A percentile compares a stretch with the other conserved stretches of the same genome.
Evolutionary conservation across 495 filamentous ascomycete genomes (phyloP).

Genomic region (Aspergillus coremiiformis): DNA sequence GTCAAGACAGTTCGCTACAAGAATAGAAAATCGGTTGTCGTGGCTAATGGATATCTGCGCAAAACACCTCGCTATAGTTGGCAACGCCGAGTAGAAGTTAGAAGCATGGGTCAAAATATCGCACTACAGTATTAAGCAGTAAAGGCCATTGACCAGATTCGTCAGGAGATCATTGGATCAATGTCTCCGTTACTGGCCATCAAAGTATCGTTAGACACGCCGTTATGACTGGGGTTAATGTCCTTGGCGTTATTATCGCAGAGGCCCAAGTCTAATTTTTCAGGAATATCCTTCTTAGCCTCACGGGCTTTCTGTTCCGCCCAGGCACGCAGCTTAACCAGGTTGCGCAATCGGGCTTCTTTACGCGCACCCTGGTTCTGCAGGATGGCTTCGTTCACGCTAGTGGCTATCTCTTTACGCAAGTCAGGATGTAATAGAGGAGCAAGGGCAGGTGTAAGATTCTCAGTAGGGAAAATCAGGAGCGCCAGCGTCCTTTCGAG

Average conservation of each 20-base stretch:
- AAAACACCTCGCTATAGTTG: not conserved
- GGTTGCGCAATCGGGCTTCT: slow-evolving; percentile 70
- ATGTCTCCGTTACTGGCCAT: slow-evolving; percentile 44
- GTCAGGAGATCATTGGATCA: slow-evolving; percentile 54
- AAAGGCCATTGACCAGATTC: not conserved
- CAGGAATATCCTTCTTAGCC: slow-evolving; percentile 66
- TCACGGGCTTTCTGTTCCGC: slow-evolving; percentile 70
- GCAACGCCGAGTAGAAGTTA: not conserved
- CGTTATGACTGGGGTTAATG: slow-evolving; percentile 16
- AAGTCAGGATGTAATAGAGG: slow-evolving; percentile 71
- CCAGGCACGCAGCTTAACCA: slow-evolving; percentile 79
- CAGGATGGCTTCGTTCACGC: slow-evolving; percentile 84
- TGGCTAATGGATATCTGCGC: not conserved
- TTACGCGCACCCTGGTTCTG: slow-evolving; percentile 59
- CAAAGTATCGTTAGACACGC: slow-evolving; percentile 31
- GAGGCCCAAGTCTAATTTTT: slow-evolving; percentile 64
- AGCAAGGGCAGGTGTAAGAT: slow-evolving; percentile 65
- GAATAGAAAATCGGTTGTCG: not conserved
- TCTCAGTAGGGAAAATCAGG: slow-evolving; percentile 74
- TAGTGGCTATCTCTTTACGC: slow-evolving; percentile 69
- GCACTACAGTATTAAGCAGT: not conserved
- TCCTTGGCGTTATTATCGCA: slow-evolving; percentile 34
- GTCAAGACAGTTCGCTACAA: not conserved
- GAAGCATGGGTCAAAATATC: not conserved
- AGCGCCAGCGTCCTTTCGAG: slow-evolving; percentile 91